phyloP scores from a whole-genome alignment of 2,329 filamentous ascomycete species.

The Penicillium sclerotigenum region DNA sequence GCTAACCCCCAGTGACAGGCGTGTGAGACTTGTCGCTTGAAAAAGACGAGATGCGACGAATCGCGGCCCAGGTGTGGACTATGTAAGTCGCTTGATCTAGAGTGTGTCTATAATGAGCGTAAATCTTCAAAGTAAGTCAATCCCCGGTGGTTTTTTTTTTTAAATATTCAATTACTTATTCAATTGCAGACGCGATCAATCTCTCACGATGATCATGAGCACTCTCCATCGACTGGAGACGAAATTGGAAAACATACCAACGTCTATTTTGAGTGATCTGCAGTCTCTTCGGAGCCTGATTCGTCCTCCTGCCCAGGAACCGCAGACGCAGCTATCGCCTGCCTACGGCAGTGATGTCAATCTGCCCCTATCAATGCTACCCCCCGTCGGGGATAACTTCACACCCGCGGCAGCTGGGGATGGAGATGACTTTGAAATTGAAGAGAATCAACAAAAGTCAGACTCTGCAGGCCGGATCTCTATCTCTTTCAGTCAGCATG shows the following conservation, averaged over 20 bases:
- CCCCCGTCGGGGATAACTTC: constrained; percentile 18
- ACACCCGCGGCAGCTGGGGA: constrained; percentile 29
- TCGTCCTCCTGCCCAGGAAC: constrained; percentile 17
- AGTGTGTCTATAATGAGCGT: constrained; percentile 53
- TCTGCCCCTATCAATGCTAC: constrained; percentile 10
- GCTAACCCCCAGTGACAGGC: constrained; percentile 37
- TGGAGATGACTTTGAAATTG: constrained; percentile 31
- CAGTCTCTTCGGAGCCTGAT: constrained; percentile 32
- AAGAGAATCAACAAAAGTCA: constrained; percentile 26
- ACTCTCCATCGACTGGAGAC: constrained; percentile 53
- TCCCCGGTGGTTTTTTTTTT: not conserved
- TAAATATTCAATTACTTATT: constrained; percentile 4
- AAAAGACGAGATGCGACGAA: constrained; percentile 56
- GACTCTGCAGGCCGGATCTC: constrained; percentile 37
- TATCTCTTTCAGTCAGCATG: constrained; percentile 52
- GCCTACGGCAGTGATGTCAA: constrained; percentile 9
- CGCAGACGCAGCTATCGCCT: constrained; percentile 16
- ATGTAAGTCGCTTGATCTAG: constrained; percentile 48
- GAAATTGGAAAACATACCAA: constrained; percentile 51
- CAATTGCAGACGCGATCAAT: constrained; percentile 49
- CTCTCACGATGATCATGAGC: constrained; percentile 54
- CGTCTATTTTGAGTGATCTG: constrained; percentile 30
- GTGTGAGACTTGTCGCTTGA: constrained; percentile 53
- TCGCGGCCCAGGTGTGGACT: constrained; percentile 52
- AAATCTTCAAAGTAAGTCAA: constrained; percentile 50